Evolutionary conservation across 306 rosid genomes (phyloP).

Genomic region (Macrotyloma uniflorum): DNA sequence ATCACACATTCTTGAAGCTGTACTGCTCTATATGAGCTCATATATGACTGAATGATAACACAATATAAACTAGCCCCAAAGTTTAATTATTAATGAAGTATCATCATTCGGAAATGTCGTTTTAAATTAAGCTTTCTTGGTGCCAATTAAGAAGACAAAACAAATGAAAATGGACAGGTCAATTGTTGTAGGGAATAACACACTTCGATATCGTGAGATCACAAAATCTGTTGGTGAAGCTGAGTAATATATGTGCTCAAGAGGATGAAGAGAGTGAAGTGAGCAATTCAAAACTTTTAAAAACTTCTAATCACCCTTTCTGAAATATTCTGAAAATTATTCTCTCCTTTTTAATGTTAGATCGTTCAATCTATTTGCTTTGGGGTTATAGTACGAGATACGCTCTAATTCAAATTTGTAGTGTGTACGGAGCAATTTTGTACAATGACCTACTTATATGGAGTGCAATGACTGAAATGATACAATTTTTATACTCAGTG

Average conservation of each 20-base stretch:
- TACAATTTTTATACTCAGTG: background rate
- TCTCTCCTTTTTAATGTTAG: background rate
- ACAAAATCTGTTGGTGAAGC: background rate
- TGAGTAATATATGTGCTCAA: background rate
- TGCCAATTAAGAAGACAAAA: conserved; percentile 2
- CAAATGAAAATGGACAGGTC: conserved; percentile 20
- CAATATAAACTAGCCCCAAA: conserved; percentile 29
- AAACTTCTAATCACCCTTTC: background rate
- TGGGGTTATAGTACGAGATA: background rate
- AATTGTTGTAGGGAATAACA: background rate
- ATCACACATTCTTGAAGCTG: conserved; percentile 30
- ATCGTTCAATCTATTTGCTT: background rate
- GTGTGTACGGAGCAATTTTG: background rate
- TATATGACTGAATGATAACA: conserved; percentile 17
- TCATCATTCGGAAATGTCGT: conserved; percentile 16
- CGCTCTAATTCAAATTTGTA: background rate
- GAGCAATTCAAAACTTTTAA: background rate
- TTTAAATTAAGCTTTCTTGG: conserved; percentile 33
- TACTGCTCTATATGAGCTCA: conserved; percentile 21
- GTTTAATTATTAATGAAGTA: conserved; percentile 32
- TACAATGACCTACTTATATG: background rate
- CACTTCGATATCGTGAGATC: conserved; percentile 10
- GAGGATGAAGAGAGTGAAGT: background rate
- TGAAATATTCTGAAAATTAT: background rate
- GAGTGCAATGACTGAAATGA: background rate